Conservation (phyloP, 192 early-diverging fungal genomes). For the Bifiguratus adelaidae region DNA sequence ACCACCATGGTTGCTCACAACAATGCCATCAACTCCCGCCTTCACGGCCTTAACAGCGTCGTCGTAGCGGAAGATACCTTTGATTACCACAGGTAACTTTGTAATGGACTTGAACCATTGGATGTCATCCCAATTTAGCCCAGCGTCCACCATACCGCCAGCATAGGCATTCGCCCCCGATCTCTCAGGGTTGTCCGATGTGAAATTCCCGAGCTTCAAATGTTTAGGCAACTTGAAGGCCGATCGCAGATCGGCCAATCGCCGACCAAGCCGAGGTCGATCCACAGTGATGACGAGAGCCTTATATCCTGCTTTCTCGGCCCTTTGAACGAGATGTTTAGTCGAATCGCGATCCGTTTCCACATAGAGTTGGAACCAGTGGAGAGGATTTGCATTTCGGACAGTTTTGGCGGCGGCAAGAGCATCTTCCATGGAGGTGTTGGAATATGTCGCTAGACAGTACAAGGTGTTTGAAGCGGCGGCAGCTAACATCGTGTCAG, state of each 20-base stretch:
- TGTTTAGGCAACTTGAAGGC: constrained; percentile 42
- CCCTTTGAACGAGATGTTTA: constrained; percentile 50
- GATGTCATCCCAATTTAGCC: constrained; percentile 77
- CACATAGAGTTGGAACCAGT: constrained; percentile 74
- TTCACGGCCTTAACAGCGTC: constrained; percentile 78
- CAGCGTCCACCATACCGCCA: constrained; percentile 47
- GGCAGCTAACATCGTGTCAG: constrained; percentile 13
- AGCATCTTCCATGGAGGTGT: constrained; percentile 47
- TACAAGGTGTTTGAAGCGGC: constrained; percentile 28
- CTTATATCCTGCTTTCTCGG: constrained; percentile 68
- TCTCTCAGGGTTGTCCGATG: constrained; percentile 35
- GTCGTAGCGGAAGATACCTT: constrained; percentile 78
- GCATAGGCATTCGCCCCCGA: constrained; percentile 13
- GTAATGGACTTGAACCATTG: constrained; percentile 76
- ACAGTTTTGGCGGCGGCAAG: constrained; percentile 19
- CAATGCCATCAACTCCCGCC: constrained; percentile 67
- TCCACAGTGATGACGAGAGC: constrained; percentile 72
- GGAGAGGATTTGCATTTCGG: constrained; percentile 17
- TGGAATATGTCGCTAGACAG: constrained; percentile 55
- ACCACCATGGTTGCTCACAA: constrained; percentile 93
- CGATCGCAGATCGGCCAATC: constrained; percentile 46
- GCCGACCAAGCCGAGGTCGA: constrained; percentile 43
- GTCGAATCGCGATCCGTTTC: constrained; percentile 53
- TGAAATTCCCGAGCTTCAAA: constrained; percentile 62
- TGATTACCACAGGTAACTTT: constrained; percentile 71